phyloP scores from a whole-genome alignment of 2,329 filamentous ascomycete genomes.

The Fusarium sp. region DNA sequence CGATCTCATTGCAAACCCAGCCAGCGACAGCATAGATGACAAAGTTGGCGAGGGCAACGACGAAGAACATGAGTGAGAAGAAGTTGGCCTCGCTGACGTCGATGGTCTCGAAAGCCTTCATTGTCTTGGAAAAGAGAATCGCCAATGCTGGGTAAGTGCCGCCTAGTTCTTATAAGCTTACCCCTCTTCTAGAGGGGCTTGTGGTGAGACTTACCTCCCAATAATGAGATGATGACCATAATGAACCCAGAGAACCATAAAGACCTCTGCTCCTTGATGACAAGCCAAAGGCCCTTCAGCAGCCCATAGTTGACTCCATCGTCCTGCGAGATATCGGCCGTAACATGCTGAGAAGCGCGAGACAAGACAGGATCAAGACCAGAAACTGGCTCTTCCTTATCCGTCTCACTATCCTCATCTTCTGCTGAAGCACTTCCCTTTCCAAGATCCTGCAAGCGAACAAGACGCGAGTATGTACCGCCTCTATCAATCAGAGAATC shows the following conservation, averaged over 20 bases:
- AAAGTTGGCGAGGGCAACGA: conserved; percentile 57
- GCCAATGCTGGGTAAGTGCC: conserved; percentile 52
- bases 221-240: conserved; percentile 35
- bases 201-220: conserved; percentile 38
- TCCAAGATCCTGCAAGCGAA: conserved; percentile 53
- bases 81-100: conserved; percentile 55
- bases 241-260: conserved; percentile 38
- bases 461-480: conserved; percentile 61
- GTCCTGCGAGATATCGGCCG: conserved; percentile 3
- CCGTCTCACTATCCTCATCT: conserved; percentile 26
- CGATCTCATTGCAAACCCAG: conserved; percentile 48
- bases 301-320: conserved; percentile 37
- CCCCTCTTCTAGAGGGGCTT: background rate
- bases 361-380: conserved; percentile 39
- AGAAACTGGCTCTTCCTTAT: conserved; percentile 50
- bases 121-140: conserved; percentile 50
- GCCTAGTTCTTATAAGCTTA: conserved; percentile 34
- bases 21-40: conserved; percentile 53
- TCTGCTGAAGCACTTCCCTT: conserved; percentile 14
- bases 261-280: conserved; percentile 43
- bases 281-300: conserved; percentile 41
- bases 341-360: conserved; percentile 34
- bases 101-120: conserved; percentile 48
- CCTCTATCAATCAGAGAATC: conserved; percentile 59
- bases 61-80: conserved; percentile 64